Base-by-base conservation (phyloP, 371 early-diverging fungal genomes). In the Dinochytrium kinnereticum region DNA sequence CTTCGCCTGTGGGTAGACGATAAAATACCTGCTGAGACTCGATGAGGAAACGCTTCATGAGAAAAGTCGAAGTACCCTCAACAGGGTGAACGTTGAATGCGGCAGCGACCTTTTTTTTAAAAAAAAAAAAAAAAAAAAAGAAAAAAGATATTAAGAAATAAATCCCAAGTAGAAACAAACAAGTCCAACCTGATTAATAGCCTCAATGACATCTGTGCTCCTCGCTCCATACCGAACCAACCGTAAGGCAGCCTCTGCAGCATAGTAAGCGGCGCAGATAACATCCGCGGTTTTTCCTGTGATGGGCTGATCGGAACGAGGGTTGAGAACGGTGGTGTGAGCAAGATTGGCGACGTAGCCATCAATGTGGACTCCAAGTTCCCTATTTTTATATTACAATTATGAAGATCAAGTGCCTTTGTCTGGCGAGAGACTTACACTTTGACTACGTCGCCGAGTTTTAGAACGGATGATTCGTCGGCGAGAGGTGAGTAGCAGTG, bases 311-410 rank as follows among this genome's bases (percentile, higher is more conserved):
- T 79, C 72, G 7, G 89, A 81, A 70, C 79, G 82, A 50, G 88
- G 69, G 73, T 86, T 89, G 51, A 94, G 81, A 59, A 93, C 86
- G 39, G 91, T 80, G 2, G 95, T 95, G 81, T 94, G 93, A 0
- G 91, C 96, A 66, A 90, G 87, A 34, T 90, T 87, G 24, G 93
- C 91, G 71, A 92, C 89, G 76, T 91, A 95, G 40, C 94, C 95
- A 82, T 95, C 94, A 72, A 95, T 85, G 76, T 95, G 95, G 40
- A 89, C 92, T 71, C 94, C 95, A 67, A 95, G 80, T 79, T 95
- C 94, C 31, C 76, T 78, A 44, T 51, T 24, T n/a, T n/a, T n/a
- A n/a, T n/a, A n/a, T n/a, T n/a, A n/a, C n/a, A n/a, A n/a, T n/a
- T n/a, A n/a, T n/a, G n/a, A n/a, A n/a, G n/a, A n/a, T n/a, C n/a